Base-by-base conservation (phyloP, 345 rosid genomes). In the Populus euphratica region DNA sequence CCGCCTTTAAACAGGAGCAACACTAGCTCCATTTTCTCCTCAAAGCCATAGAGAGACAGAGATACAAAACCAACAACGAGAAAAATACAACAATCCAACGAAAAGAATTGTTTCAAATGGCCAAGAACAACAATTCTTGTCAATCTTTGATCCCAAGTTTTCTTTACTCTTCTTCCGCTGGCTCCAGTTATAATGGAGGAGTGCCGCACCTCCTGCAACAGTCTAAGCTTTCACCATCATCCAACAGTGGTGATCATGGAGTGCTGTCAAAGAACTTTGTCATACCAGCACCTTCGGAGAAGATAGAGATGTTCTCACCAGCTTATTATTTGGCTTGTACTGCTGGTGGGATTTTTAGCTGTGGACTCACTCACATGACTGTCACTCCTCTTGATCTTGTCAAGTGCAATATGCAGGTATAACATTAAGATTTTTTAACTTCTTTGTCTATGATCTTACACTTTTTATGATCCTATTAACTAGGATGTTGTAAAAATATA, bases 391-490 rank as follows among this genome's bases (percentile, higher is more conserved):
- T 96, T 38, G 99, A 96, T 87, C 90, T 96, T 66, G 88, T 96
- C 87, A 96, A 96, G 86, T 96, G 99, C 82, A 96, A 96, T 77
- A 96, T 96, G 99, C 99, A 96, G 99, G 99, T 94, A 3, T n/a
- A 23, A 21, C 8, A n/a, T 10, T 3, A 1, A 56, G 10, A 9
- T 9, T 56, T 8, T 5, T 23, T 29, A 31, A 0, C 39, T 65
- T 59, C 63, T 59, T 59, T 3, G 2, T 11, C 29, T 9, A 10
- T 23, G 27, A 59, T 59, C 63, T 59, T 59, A 59, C 63, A 23
- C 29, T 4, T 59, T 59, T n/a, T 23, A 59, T 23, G 29, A 23
- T 47, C 52, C 52, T 47, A 47, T 47, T 16, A 47, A 2, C 18
- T 47, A 16, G 52, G 52, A 47, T 47, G 16, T 23, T 59, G 29